Percentiles rank a stretch among this genome's conserved stretches.
These are phyloP conservation scores for Fraxinus americana DNA, from an alignment of 257 asterid species.

Conservation along the genomic window DNA sequence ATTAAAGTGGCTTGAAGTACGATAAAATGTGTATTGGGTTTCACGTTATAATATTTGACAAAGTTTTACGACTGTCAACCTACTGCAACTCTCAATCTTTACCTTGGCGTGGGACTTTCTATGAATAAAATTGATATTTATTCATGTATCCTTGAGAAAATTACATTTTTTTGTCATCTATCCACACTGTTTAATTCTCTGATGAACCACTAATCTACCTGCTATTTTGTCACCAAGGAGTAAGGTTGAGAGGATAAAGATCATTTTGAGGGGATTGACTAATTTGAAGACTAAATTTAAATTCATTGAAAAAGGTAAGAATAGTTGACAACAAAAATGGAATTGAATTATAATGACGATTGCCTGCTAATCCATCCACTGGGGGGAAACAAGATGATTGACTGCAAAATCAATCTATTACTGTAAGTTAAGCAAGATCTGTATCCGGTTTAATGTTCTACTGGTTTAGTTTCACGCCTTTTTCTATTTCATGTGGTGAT, in stretches of 20 bases:
- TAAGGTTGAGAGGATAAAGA: not conserved
- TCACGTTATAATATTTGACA: not conserved
- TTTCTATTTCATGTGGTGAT: not conserved
- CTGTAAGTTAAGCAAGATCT: no score
- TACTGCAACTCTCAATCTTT: not conserved
- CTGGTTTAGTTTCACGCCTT: no score
- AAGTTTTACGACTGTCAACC: not conserved
- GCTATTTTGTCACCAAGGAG: not conserved
- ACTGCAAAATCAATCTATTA: no score
- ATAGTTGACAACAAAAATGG: not conserved
- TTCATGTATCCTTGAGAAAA: not conserved
- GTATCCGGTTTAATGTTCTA: no score
- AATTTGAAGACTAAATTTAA: not conserved
- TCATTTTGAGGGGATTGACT: not conserved
- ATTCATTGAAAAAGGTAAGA: conserved; percentile 3
- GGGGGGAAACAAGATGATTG: not conserved
- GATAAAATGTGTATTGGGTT: not conserved
- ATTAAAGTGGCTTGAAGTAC: not conserved
- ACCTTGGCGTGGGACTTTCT: not conserved
- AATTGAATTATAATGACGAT: not conserved
- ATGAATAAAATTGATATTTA: not conserved
- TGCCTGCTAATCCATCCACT: not conserved
- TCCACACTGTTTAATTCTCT: not conserved
- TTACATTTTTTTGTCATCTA: not conserved
- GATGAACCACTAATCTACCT: not conserved